phyloP scores from a whole-genome alignment of 176 grass and related monocot genomes.

The Lolium perenne region DNA sequence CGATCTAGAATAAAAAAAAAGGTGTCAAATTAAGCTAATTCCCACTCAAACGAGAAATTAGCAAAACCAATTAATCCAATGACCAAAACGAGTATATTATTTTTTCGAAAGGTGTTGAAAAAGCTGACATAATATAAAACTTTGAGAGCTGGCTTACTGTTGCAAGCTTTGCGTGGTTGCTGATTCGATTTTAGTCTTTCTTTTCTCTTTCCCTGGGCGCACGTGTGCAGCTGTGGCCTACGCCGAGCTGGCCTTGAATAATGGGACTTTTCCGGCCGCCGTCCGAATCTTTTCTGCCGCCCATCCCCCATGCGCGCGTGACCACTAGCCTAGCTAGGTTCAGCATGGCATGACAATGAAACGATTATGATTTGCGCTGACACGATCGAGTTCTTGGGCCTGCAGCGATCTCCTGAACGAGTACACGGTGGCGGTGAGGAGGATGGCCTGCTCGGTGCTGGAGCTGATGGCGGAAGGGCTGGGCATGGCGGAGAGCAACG shows the following conservation, averaged over 20 bases:
- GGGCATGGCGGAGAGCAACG: constrained; percentile 24
- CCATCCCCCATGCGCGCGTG: neutral
- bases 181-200: neutral
- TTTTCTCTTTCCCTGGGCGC: neutral
- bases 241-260: constrained; percentile 21
- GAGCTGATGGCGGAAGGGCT: constrained; percentile 76
- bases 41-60: too few relatives aligned
- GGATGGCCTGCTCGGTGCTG: constrained; percentile 58
- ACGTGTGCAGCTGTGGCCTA: constrained; percentile 34
- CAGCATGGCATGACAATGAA: neutral
- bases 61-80: too few relatives aligned
- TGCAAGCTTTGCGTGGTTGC: constrained; percentile 14
- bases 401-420: constrained; percentile 61
- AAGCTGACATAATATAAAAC: neutral
- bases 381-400: too few relatives aligned
- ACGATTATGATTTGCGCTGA: neutral
- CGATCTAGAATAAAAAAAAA: too few relatives aligned
- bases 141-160: constrained; percentile 12
- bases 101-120: neutral
- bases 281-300: neutral
- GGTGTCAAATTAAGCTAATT: neutral
- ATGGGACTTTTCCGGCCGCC: neutral
- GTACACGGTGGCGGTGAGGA: constrained; percentile 57
- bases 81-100: too few relatives aligned
- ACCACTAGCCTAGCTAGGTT: neutral